Evolutionary conservation across 257 asterid species (phyloP).

Genomic region (Perilla frutescens): DNA sequence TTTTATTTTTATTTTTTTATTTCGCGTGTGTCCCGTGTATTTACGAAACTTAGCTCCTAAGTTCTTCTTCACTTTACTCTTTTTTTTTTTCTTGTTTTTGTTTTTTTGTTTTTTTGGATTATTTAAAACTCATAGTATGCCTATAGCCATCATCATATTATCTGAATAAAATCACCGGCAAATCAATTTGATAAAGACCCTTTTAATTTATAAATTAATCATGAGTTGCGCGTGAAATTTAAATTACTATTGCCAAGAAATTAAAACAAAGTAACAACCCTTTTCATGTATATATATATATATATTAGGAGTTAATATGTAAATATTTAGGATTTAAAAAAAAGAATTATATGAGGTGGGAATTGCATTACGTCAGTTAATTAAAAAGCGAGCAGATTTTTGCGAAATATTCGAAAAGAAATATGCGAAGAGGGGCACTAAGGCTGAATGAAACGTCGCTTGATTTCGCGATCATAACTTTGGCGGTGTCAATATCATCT

Average conservation of each 20-base stretch:
- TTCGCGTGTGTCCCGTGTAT: conserved; percentile 45
- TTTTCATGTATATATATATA: no score
- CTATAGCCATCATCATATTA: background rate
- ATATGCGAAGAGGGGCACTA: conserved; percentile 39
- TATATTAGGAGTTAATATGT: no score
- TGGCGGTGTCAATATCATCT: conserved; percentile 22
- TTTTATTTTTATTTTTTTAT: background rate
- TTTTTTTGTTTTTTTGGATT: no score
- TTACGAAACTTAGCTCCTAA: conserved; percentile 60
- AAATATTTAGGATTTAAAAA: background rate
- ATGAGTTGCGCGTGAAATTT: background rate
- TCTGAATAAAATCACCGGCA: conserved; percentile 25
- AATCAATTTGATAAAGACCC: conserved; percentile 24
- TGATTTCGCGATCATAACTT: conserved; percentile 30
- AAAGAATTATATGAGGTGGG: background rate
- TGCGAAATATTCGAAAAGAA: conserved; percentile 51
- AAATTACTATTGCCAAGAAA: background rate
- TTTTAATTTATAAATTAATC: background rate
- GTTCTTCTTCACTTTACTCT: conserved; percentile 42
- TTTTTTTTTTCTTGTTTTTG: background rate
- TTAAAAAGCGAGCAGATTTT: conserved; percentile 48
- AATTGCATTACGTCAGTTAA: conserved; percentile 36
- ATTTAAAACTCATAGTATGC: no score
- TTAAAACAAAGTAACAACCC: no score
- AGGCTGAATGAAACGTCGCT: conserved; percentile 42